These are phyloP conservation scores for Gleditsia sinensis DNA, from an alignment of 306 rosid species.

Conservation along the genomic window DNA sequence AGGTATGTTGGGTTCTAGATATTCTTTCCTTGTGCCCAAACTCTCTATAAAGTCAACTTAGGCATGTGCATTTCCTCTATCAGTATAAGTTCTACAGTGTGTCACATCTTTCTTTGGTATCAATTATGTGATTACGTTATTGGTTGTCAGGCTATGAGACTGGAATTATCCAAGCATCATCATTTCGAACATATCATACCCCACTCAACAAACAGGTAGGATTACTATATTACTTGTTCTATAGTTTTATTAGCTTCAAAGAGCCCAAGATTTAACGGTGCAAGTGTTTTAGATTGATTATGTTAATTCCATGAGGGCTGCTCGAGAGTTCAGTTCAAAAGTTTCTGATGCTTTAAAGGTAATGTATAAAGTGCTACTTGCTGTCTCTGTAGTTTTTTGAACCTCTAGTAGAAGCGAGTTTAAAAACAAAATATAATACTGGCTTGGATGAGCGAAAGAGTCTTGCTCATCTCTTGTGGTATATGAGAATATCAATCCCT, in stretches of 20 bases:
- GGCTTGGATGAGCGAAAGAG: conserved; percentile 1
- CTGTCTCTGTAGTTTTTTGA: conserved; percentile 9
- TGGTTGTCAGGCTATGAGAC: conserved; percentile 65
- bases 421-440: conserved; percentile 11
- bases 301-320: conserved; percentile 94
- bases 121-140: conserved; percentile 23
- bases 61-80: not conserved
- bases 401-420: not conserved
- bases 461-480: conserved; percentile 20
- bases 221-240: conserved; percentile 25
- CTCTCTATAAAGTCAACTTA: conserved; percentile 21
- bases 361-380: conserved; percentile 21
- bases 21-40: conserved; percentile 3
- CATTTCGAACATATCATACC: conserved; percentile 95
- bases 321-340: conserved; percentile 86
- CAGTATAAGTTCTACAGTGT: conserved; percentile 2
- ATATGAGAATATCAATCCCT: conserved; percentile 23
- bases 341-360: conserved; percentile 94
- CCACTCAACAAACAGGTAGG: conserved; percentile 97
- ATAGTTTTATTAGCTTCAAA: conserved; percentile 25
- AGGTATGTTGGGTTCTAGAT: conserved; percentile 56
- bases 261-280: conserved; percentile 29
- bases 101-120: conserved; percentile 21
- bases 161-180: conserved; percentile 85
- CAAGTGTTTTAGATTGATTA: conserved; percentile 64